Percentiles rank a stretch among this genome's conserved stretches.
Conservation (phyloP, 2,329 filamentous ascomycete species). For the Xylaria sp. region DNA sequence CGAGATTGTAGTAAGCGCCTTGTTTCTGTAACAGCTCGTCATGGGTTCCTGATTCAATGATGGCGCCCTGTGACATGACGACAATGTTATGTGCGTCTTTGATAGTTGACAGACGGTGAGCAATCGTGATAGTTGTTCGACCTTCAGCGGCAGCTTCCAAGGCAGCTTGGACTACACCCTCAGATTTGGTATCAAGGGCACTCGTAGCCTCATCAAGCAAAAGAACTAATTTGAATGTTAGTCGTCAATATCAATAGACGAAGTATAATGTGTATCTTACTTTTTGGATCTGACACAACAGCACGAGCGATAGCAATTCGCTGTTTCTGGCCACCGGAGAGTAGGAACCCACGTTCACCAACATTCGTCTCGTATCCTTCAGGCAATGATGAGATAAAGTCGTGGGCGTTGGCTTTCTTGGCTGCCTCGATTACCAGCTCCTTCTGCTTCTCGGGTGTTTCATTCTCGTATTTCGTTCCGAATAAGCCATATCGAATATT, state of each 20-base stretch:
- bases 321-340: constrained; percentile 96
- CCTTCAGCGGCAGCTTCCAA: constrained; percentile 86
- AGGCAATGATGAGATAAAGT: constrained; percentile 84
- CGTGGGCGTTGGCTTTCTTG: constrained; percentile 91
- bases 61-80: constrained; percentile 85
- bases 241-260: constrained; percentile 1
- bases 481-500: constrained; percentile 94
- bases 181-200: constrained; percentile 91
- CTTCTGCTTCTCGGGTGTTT: constrained; percentile 72
- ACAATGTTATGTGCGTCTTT: constrained; percentile 95
- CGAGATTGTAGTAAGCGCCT: constrained; percentile 83
- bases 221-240: constrained; percentile 62
- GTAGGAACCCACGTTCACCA: constrained; percentile 91
- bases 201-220: constrained; percentile 95
- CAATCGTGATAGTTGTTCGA: constrained; percentile 94
- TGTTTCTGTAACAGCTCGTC: constrained; percentile 76
- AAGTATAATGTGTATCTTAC: constrained; percentile 48
- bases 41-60: constrained; percentile 92
- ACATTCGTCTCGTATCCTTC: constrained; percentile 94
- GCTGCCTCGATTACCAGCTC: constrained; percentile 83
- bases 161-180: constrained; percentile 92
- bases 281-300: constrained; percentile 89
- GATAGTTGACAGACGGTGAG: constrained; percentile 94
- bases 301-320: constrained; percentile 94
- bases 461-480: constrained; percentile 79